These are phyloP conservation scores for Cyclanthera cordifolia DNA, from an alignment of 306 rosid genomes.

Conservation along the genomic window DNA sequence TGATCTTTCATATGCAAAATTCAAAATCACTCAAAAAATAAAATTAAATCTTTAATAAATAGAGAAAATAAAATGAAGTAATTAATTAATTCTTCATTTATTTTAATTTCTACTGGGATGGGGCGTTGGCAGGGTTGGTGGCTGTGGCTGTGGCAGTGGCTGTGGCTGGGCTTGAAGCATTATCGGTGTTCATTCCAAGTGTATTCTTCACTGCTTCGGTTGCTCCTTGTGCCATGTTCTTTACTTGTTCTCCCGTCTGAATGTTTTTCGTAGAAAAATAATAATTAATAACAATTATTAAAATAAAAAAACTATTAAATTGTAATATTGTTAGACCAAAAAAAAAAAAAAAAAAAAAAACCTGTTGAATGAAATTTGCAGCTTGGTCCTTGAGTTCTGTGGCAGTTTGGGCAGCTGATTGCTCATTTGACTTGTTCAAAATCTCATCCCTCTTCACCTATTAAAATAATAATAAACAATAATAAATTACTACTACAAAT, in stretches of 20 bases:
- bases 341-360: not conserved
- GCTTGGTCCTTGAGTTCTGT: constrained; percentile 30
- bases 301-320: not conserved
- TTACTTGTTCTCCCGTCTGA: constrained; percentile 47
- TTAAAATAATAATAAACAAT: not conserved
- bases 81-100: not conserved
- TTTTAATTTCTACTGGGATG: not conserved
- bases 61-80: too few species aligned
- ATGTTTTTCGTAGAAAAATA: not conserved
- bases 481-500: too few species aligned
- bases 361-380: constrained; percentile 43
- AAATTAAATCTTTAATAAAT: not conserved
- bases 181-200: constrained; percentile 32
- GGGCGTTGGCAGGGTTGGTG: not conserved
- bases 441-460: constrained; percentile 28
- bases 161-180: not conserved
- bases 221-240: constrained; percentile 36
- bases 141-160: not conserved
- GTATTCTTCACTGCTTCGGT: constrained; percentile 45
- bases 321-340: not conserved
- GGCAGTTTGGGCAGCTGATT: constrained; percentile 11
- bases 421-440: constrained; percentile 12
- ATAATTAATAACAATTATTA: not conserved
- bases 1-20: not conserved
- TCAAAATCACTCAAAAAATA: not conserved